Base-by-base conservation (phyloP, 106 monocot genomes). In the Narthecium ossifragum region DNA sequence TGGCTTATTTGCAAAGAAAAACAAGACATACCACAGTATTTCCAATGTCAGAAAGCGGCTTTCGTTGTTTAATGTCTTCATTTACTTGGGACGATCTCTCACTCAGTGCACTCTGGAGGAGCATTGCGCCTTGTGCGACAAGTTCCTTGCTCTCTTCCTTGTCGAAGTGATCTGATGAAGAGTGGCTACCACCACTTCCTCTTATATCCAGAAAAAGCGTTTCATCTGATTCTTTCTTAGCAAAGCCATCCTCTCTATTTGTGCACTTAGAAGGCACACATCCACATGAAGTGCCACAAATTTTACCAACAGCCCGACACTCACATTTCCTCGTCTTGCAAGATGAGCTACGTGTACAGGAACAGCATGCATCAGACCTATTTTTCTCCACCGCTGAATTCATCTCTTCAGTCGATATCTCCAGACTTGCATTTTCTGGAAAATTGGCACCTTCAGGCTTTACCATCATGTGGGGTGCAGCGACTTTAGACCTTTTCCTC, bases 251-350 rank as follows among this genome's bases (percentile, higher is more conserved):
- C 53, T 66, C 85, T 66, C 84, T 73, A 36, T 99, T 99, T 3
- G 75, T 38, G 77, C 98, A 99, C 33, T 85, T 99, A 1, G 64
- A 77, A 37, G 51, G 5, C 1, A 59, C 11, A 31, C 98, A 99
- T 15, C 98, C 84, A 40, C 98, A 99, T 5, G 41, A 57, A 21
- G 6, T 11, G 2, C 75, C 70, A 61, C 98, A 99, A 0, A 29
- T 41, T 10, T 18, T 47, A 39, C 79, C 70, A 14, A 26, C 49
- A 48, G 64, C 70, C 51, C 98, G 69, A 57, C 98, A 99, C 50
- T 99, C 84, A 46, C 98, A 99, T 58, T 87, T 99, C 18, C 80
- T 79, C 2, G 98, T 99, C 31, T 91, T 99, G 55, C 98, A 99
- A 15, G 65, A 74, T 17, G 98, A 99, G 17, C 5, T 18, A 43